Evolutionary conservation across 768 basidiomycete species (phyloP), one percentile per base, ranked within the genome.

Genomic region (Trametes meyenii): DNA sequence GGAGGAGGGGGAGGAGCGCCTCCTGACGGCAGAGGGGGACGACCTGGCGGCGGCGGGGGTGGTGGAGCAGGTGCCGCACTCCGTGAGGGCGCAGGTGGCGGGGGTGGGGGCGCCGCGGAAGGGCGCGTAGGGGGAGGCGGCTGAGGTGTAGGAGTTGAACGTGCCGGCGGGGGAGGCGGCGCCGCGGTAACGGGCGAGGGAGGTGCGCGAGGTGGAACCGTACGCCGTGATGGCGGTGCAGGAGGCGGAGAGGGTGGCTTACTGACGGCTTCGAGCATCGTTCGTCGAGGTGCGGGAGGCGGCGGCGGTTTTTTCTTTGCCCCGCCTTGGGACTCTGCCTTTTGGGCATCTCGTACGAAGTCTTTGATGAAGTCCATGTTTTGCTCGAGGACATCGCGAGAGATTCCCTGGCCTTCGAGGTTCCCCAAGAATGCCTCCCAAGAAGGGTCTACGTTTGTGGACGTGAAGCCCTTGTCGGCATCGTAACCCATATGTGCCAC

Each of bases 401-500:
- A 80, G 50, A 98, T 74, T 0, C 94, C 94, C 7, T 79, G 75
- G 46, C 76, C 74, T 61, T 87, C 83, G 5, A 98, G 80, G 60
- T 84, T 78, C 8, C 76, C 79, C 2, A 98, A 79, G 58, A 98
- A 74, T 1, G 85, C 78, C 46, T 85, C 79, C 96, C 96, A 98
- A 5, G 89, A 92, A 1, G 92, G 85, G 73, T 99, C 96, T 5
- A 99, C 91, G 55, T 92, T 92, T 16, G 80, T 82, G 0, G 89
- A 91, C 0, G 87, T 89, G 74, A 94, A 98, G 2, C 96, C 96
- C 24, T 86, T 84, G 65, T 96, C 87, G 0, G 83, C 73, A 68
- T 97, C 92, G 73, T 89, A 97, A 13, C 95, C 96, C 91, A 99
- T 96, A 71, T 98, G 96, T 0, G 90, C 94, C 45, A 97, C 82